Evolutionary conservation across 495 filamentous ascomycete genomes (phyloP).

Genomic region (Delitschia confertaspora): DNA sequence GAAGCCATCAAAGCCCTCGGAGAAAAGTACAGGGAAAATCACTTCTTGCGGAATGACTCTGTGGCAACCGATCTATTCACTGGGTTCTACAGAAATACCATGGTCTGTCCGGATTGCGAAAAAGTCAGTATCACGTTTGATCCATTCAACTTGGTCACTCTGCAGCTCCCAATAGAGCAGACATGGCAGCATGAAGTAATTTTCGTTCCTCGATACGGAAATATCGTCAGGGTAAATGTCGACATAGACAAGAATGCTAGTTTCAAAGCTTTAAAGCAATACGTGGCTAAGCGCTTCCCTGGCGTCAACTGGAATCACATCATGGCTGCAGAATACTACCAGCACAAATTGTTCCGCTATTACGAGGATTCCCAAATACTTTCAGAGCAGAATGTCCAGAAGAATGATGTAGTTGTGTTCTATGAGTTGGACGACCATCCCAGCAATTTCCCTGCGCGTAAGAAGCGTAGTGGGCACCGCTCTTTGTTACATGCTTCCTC

Average conservation of each 20-base stretch:
- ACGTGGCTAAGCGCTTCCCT: conserved; percentile 55
- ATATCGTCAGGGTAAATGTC: conserved; percentile 63
- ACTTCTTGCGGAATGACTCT: conserved; percentile 87
- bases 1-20: conserved; percentile 72
- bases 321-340: conserved; percentile 70
- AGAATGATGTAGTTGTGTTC: conserved; percentile 58
- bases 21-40: conserved; percentile 79
- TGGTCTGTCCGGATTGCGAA: conserved; percentile 79
- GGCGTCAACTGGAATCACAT: conserved; percentile 48
- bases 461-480: conserved; percentile 36
- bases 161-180: conserved; percentile 79
- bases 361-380: conserved; percentile 60
- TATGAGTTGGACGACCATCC: conserved; percentile 73
- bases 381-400: conserved; percentile 55
- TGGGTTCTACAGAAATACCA: conserved; percentile 95
- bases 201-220: conserved; percentile 59
- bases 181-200: conserved; percentile 62
- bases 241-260: conserved; percentile 78
- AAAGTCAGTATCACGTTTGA: conserved; percentile 99
- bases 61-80: conserved; percentile 91
- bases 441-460: conserved; percentile 58
- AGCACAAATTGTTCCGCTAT: conserved; percentile 69
- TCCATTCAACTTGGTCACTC: conserved; percentile 87
- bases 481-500: conserved; percentile 35
- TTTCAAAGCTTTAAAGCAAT: conserved; percentile 65